A percentile compares a stretch with the other conserved stretches of the same genome.
These are phyloP conservation scores for Trichoderma atroviride DNA, from an alignment of 2,329 filamentous ascomycete species.

Conservation along the genomic window DNA sequence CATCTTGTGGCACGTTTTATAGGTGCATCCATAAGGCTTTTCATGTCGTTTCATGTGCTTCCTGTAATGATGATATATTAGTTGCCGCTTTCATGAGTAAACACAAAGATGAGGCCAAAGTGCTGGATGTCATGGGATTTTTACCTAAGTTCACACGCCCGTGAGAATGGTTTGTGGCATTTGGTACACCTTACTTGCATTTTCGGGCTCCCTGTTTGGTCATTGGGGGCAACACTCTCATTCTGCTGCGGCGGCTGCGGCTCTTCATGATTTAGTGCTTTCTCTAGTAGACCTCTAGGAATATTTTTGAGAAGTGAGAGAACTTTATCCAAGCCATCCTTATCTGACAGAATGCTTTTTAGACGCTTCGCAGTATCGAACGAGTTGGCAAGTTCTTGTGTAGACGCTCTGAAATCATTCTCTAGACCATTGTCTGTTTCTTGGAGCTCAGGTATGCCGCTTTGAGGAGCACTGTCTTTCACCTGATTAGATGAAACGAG, in stretches of 20 bases:
- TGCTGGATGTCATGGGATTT: too few species aligned
- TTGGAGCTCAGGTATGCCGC: not conserved
- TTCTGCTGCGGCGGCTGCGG: slow-evolving; percentile 20
- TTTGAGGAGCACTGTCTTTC: not conserved
- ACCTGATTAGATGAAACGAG: not conserved
- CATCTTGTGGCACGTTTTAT: slow-evolving; percentile 64
- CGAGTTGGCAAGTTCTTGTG: not conserved
- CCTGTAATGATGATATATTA: slow-evolving; percentile 45
- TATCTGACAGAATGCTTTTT: not conserved
- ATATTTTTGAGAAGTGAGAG: slow-evolving; percentile 25
- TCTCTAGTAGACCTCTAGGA: slow-evolving; percentile 40
- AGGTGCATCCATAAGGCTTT: slow-evolving; percentile 82
- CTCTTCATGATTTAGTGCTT: slow-evolving; percentile 34
- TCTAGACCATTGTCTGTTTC: not conserved
- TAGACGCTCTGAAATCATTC: not conserved
- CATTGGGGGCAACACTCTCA: slow-evolving; percentile 22
- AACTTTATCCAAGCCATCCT: not conserved
- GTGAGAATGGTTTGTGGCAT: slow-evolving; percentile 52
- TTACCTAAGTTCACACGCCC: slow-evolving; percentile 62
- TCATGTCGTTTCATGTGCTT: slow-evolving; percentile 85
- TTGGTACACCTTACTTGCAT: slow-evolving; percentile 37
- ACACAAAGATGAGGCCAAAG: too few species aligned
- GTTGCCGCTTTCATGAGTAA: not conserved
- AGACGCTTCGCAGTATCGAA: not conserved
- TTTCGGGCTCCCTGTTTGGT: not conserved